Percentiles rank a stretch among this genome's conserved stretches.
These are phyloP conservation scores for Maudiozyma barnettii DNA, from an alignment of 805 yeast genomes.

Conservation along the genomic window DNA sequence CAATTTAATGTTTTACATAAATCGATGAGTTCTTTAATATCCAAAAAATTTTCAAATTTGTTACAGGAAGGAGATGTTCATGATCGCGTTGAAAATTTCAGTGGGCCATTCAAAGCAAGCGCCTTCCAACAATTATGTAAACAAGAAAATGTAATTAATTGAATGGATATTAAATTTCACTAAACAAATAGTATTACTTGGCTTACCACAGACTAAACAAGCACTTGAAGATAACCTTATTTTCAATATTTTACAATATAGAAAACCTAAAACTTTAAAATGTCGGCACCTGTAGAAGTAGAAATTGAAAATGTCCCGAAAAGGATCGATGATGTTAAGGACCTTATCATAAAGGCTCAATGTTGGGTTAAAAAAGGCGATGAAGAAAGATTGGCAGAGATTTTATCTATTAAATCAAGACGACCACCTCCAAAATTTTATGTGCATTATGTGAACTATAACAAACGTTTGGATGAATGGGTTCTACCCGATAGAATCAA, in stretches of 20 bases:
- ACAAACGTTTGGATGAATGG: conserved; percentile 97
- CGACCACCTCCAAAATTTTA: conserved; percentile 75
- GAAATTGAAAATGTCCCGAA: conserved; percentile 16
- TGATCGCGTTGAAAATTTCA: neutral
- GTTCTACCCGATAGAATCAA: conserved; percentile 64
- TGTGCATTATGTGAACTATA: conserved; percentile 90
- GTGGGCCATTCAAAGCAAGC: neutral
- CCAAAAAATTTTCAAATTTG: too few relatives aligned
- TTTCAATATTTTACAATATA: too few relatives aligned
- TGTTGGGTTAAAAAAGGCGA: conserved; percentile 75
- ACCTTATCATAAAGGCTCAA: conserved; percentile 67
- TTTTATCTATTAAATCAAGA: conserved; percentile 63
- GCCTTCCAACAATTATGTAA: too few relatives aligned
- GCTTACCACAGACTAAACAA: too few relatives aligned
- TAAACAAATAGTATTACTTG: too few relatives aligned
- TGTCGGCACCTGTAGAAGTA: conserved; percentile 18
- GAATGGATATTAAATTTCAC: too few relatives aligned
- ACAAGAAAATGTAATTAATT: too few relatives aligned
- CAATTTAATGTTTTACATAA: too few relatives aligned
- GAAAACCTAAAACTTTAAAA: neutral
- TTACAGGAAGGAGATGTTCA: neutral
- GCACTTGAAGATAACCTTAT: too few relatives aligned
- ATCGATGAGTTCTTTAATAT: too few relatives aligned
- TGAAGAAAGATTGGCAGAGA: conserved; percentile 73
- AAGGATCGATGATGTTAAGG: conserved; percentile 32